Percentiles rank a stretch among this genome's conserved stretches.
phyloP scores from a whole-genome alignment of 1,284 basidiomycete genomes.

The Fomitopsis palustris region DNA sequence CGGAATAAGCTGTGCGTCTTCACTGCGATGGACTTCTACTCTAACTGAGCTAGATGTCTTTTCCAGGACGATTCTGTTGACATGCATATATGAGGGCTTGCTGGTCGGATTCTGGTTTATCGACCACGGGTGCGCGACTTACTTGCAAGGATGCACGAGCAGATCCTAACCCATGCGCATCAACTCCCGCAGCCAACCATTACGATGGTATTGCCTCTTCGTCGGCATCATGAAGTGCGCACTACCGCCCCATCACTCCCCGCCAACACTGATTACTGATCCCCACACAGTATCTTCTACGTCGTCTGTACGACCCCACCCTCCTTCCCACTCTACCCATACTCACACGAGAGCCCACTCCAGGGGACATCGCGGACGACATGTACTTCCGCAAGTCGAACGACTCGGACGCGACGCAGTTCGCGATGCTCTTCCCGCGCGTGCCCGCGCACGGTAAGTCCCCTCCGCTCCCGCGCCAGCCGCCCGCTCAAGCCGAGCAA shows the following conservation, averaged over 20 bases:
- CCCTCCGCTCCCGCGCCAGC: background rate
- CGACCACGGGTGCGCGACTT: slow-evolving; percentile 63
- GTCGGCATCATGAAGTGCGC: slow-evolving; percentile 81
- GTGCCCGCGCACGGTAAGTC: slow-evolving; percentile 62
- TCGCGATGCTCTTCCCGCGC: slow-evolving; percentile 61
- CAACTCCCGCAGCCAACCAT: slow-evolving; percentile 39
- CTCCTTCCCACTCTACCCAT: background rate
- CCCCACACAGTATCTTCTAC: slow-evolving; percentile 58
- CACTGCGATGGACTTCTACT: background rate
- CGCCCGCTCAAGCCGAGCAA: slow-evolving; percentile 4
- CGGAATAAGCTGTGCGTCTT: slow-evolving; percentile 72
- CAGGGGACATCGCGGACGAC: slow-evolving; percentile 84
- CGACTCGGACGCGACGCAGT: slow-evolving; percentile 81
- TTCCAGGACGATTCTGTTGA: slow-evolving; percentile 72
- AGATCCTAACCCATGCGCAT: background rate
- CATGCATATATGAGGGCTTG: slow-evolving; percentile 68
- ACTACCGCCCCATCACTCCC: slow-evolving; percentile 1
- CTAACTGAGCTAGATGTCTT: background rate
- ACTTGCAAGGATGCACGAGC: background rate
- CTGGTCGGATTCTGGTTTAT: slow-evolving; percentile 84
- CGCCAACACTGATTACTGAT: background rate
- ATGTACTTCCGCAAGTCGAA: slow-evolving; percentile 84
- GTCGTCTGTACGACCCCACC: slow-evolving; percentile 62
- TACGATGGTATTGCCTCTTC: slow-evolving; percentile 82
- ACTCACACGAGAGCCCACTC: background rate